A percentile compares a stretch with the other conserved stretches of the same genome.
phyloP scores from a whole-genome alignment of 179 eudicot genomes.

The Actinidia arguta region DNA sequence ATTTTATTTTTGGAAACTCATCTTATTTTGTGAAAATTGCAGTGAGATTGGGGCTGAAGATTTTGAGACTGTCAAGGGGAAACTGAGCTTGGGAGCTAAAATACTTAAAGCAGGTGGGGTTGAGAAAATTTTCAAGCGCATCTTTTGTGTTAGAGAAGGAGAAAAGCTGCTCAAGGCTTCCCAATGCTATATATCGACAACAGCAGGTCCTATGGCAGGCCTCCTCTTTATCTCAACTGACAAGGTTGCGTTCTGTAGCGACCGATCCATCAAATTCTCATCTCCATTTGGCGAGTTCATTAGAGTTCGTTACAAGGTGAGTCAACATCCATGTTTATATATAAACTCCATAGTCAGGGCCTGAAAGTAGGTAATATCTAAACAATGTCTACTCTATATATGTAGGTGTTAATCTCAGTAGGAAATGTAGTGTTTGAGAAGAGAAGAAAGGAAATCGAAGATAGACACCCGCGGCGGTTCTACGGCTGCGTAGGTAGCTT shows the following conservation, averaged over 20 bases:
- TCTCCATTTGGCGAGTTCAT: conserved; percentile 33
- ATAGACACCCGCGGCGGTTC: no score
- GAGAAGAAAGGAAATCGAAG: no score
- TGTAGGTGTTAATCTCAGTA: no score
- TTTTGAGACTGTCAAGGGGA: conserved; percentile 42
- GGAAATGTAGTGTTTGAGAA: no score
- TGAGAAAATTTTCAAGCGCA: conserved; percentile 45
- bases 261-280: conserved; percentile 41
- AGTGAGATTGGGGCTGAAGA: conserved; percentile 32
- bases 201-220: conserved; percentile 62
- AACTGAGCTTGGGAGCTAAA: conserved; percentile 48
- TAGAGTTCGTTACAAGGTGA: conserved; percentile 48
- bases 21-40: conserved; percentile 8
- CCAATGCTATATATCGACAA: conserved; percentile 53
- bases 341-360: no score
- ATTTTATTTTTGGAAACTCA: neutral
- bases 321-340: no score
- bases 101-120: conserved; percentile 49
- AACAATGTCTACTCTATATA: no score
- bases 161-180: conserved; percentile 50
- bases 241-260: conserved; percentile 58
- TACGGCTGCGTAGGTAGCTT: no score
- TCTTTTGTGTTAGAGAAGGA: conserved; percentile 41
- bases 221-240: conserved; percentile 47
- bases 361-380: no score